Evolutionary conservation across 768 basidiomycete species (phyloP).

Genomic region (Paxillus rubicundulus): DNA sequence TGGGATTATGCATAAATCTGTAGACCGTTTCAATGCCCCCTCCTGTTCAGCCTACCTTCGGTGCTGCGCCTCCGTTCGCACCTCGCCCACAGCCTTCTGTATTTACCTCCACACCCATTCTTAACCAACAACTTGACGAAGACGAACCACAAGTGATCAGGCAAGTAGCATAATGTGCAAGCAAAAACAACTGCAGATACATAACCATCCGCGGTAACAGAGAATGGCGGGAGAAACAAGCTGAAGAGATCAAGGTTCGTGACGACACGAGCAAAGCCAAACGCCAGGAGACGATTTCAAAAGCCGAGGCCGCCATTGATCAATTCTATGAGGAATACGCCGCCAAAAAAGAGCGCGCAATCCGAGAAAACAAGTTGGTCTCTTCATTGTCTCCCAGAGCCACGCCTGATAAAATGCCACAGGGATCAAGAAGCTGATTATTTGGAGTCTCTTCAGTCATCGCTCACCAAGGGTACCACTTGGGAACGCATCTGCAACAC

Average conservation of each 20-base stretch:
- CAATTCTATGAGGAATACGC: slow-evolving; percentile 89
- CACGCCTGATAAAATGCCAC: slow-evolving; percentile 5
- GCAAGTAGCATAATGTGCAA: slow-evolving; percentile 37
- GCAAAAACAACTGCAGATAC: background rate
- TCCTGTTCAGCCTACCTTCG: slow-evolving; percentile 41
- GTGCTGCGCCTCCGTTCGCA: slow-evolving; percentile 58
- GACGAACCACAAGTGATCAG: slow-evolving; percentile 87
- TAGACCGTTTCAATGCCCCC: slow-evolving; percentile 36
- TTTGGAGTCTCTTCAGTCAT: slow-evolving; percentile 64
- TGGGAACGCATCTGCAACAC: slow-evolving; percentile 92
- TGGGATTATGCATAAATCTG: slow-evolving; percentile 25
- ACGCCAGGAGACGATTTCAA: slow-evolving; percentile 78
- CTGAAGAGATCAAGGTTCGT: slow-evolving; percentile 75
- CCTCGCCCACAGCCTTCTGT: slow-evolving; percentile 74
- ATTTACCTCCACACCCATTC: slow-evolving; percentile 69
- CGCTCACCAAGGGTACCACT: slow-evolving; percentile 85
- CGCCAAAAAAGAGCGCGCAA: slow-evolving; percentile 83
- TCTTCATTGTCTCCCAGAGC: background rate
- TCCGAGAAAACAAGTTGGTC: slow-evolving; percentile 89
- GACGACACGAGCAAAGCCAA: slow-evolving; percentile 77
- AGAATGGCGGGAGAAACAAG: slow-evolving; percentile 86
- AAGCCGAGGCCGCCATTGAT: slow-evolving; percentile 84
- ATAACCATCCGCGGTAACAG: slow-evolving; percentile 37
- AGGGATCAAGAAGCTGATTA: slow-evolving; percentile 89
- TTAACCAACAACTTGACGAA: slow-evolving; percentile 64